Evolutionary conservation across 768 basidiomycete genomes (phyloP).

Genomic region (Tylopilus plumbeoviolaceoides): DNA sequence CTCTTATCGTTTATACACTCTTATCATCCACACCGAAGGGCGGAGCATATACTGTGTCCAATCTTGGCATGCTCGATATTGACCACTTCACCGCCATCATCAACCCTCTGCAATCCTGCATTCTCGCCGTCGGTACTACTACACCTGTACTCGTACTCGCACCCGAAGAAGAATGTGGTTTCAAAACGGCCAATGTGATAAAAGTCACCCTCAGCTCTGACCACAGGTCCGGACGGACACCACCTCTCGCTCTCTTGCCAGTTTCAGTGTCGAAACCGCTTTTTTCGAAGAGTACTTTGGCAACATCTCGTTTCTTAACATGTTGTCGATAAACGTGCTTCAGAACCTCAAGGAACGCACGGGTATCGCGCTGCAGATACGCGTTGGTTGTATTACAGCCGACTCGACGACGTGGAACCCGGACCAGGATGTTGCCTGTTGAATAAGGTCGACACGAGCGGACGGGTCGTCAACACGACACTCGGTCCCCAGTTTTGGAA

Average conservation of each 20-base stretch:
- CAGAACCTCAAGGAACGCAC: conserved; percentile 43
- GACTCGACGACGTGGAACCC: conserved; percentile 50
- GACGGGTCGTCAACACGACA: conserved; percentile 47
- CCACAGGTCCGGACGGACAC: conserved; percentile 48
- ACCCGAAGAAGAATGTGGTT: conserved; percentile 87
- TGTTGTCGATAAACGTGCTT: conserved; percentile 40
- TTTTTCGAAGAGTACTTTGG: conserved; percentile 50
- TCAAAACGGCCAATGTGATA: conserved; percentile 94
- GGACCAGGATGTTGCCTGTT: conserved; percentile 27
- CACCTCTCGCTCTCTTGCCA: conserved; percentile 42
- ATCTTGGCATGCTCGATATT: conserved; percentile 97
- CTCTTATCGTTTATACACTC: background rate
- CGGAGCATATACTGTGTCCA: conserved; percentile 98
- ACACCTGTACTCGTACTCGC: conserved; percentile 82
- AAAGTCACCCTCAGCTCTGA: conserved; percentile 97
- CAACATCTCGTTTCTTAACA: conserved; percentile 41
- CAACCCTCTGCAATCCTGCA: conserved; percentile 97
- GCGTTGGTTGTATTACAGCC: conserved; percentile 53
- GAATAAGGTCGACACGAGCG: conserved; percentile 42
- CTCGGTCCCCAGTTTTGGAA: conserved; percentile 50
- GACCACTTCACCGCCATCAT: conserved; percentile 98
- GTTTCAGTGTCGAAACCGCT: conserved; percentile 54
- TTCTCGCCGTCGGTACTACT: conserved; percentile 97
- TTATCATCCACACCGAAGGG: conserved; percentile 47
- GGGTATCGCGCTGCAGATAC: conserved; percentile 43